Evolutionary conservation across 2,329 filamentous ascomycete species (phyloP).

Genomic region (Colletotrichum liriopes): DNA sequence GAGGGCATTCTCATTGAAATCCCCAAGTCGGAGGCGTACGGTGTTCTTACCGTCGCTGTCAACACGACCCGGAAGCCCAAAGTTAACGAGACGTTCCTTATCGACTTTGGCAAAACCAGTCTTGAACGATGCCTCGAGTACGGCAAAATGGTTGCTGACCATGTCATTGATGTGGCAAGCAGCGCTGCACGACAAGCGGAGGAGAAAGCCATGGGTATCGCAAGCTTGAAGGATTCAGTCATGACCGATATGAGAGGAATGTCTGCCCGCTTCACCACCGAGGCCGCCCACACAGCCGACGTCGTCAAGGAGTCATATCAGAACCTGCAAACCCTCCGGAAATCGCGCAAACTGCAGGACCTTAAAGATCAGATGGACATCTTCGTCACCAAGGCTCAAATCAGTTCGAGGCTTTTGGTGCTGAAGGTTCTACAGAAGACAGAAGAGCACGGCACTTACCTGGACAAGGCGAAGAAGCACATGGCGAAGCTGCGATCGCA

Average conservation of each 20-base stretch:
- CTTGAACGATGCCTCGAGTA: slow-evolving; percentile 62
- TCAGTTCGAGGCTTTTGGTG: slow-evolving; percentile 72
- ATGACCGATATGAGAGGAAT: slow-evolving; percentile 22
- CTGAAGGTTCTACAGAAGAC: slow-evolving; percentile 66
- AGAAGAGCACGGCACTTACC: slow-evolving; percentile 63
- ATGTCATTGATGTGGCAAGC: slow-evolving; percentile 54
- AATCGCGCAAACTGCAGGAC: slow-evolving; percentile 51
- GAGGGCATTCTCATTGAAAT: slow-evolving; percentile 70
- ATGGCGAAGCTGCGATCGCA: slow-evolving; percentile 43
- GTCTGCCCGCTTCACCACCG: slow-evolving; percentile 25
- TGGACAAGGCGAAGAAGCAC: slow-evolving; percentile 59
- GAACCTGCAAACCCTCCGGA: slow-evolving; percentile 50
- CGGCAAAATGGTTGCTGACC: slow-evolving; percentile 60
- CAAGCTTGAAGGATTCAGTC: slow-evolving; percentile 19
- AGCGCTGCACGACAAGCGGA: slow-evolving; percentile 53
- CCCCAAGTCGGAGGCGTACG: slow-evolving; percentile 68
- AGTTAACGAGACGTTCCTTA: slow-evolving; percentile 72
- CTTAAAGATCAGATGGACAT: slow-evolving; percentile 60
- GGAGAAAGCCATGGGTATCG: slow-evolving; percentile 18
- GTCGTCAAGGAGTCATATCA: slow-evolving; percentile 42
- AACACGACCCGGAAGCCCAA: slow-evolving; percentile 72
- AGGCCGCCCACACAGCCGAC: slow-evolving; percentile 20
- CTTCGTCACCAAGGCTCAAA: slow-evolving; percentile 66
- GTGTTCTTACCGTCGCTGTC: slow-evolving; percentile 71
- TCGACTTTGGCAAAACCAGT: slow-evolving; percentile 71